Evolutionary conservation across 495 filamentous ascomycete species (phyloP).

Genomic region (Tuber melanosporum): DNA sequence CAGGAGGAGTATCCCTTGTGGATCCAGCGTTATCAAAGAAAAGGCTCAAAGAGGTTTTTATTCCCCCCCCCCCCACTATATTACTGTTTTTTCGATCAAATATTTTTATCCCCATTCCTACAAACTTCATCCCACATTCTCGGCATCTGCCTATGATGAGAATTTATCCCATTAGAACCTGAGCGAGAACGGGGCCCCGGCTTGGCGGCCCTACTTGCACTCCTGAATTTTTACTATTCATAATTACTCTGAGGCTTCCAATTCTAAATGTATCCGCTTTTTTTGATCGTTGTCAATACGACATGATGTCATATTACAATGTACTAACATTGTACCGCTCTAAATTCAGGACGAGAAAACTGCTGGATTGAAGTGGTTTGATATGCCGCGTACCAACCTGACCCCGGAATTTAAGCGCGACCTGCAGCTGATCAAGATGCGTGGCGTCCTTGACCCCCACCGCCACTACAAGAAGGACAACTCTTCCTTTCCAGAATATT

Average conservation of each 20-base stretch:
- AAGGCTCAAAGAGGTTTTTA: conserved; percentile 34
- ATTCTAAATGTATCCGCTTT: conserved; percentile 27
- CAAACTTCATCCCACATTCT: conserved; percentile 13
- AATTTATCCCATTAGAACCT: conserved; percentile 48
- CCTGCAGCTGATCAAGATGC: conserved; percentile 78
- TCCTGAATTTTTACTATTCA: conserved; percentile 55
- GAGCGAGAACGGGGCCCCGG: conserved; percentile 54
- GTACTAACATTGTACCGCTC: conserved; percentile 16
- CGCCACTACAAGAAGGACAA: conserved; percentile 85
- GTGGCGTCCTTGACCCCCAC: conserved; percentile 80
- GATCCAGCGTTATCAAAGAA: conserved; percentile 37
- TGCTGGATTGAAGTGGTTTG: conserved; percentile 67
- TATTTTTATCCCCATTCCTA: conserved; percentile 13
- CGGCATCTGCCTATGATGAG: conserved; percentile 59
- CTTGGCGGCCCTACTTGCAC: conserved; percentile 38
- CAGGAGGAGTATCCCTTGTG: conserved; percentile 36
- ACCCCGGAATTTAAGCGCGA: conserved; percentile 82
- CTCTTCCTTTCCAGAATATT: conserved; percentile 64
- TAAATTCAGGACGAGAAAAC: conserved; percentile 48
- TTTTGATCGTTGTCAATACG: conserved; percentile 23
- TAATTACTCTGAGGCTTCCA: conserved; percentile 91
- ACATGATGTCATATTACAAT: conserved; percentile 6
- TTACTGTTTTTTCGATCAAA: conserved; percentile 16
- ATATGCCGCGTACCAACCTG: conserved; percentile 73
- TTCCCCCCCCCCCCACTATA: conserved; percentile 8